These are phyloP conservation scores for Dalbergia cultrata DNA, from an alignment of 306 rosid genomes.

Conservation along the genomic window DNA sequence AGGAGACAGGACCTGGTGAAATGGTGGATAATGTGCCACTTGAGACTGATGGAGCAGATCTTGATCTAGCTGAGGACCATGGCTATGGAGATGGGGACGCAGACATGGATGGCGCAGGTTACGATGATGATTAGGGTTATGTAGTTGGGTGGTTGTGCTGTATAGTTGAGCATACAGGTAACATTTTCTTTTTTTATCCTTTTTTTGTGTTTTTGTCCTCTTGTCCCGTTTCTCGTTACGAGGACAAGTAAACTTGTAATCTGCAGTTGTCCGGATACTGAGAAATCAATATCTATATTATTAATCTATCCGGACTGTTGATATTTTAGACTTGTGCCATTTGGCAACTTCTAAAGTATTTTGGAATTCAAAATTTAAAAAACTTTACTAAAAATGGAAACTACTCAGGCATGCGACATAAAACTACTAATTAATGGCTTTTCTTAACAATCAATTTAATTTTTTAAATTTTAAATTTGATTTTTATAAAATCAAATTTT, in stretches of 20 bases:
- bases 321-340: too few relatives aligned
- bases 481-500: too few relatives aligned
- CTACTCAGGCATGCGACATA: too few relatives aligned
- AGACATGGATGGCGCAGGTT: slow-evolving; percentile 45
- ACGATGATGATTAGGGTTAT: slow-evolving; percentile 44
- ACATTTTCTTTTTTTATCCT: neutral
- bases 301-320: too few relatives aligned
- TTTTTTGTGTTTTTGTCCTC: too few relatives aligned
- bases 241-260: slow-evolving; percentile 16
- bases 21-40: neutral
- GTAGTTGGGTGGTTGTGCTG: neutral
- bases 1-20: neutral
- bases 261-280: neutral
- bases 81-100: slow-evolving; percentile 52
- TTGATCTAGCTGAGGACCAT: slow-evolving; percentile 47
- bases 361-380: too few relatives aligned
- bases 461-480: too few relatives aligned
- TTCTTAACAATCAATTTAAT: too few relatives aligned
- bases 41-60: slow-evolving; percentile 28
- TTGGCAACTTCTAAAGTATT: too few relatives aligned
- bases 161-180: slow-evolving; percentile 26
- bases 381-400: too few relatives aligned
- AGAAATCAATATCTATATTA: neutral
- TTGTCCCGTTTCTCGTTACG: neutral
- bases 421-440: too few relatives aligned